Conservation (phyloP, 495 filamentous ascomycete species). For the Baudoinia panamericana region DNA sequence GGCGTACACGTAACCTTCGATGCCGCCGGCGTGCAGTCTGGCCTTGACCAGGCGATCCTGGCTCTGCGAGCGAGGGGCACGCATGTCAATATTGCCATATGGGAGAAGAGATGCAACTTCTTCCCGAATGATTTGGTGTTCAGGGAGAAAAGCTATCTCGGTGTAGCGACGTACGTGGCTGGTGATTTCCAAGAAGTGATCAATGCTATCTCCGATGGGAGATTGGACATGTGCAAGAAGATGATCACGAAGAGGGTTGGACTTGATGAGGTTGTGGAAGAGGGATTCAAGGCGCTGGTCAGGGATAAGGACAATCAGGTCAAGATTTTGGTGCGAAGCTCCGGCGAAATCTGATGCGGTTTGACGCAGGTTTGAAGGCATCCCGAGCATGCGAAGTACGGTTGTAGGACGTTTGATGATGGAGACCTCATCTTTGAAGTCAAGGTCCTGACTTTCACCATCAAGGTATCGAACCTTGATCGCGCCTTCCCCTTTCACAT, state of each 20-base stretch:
- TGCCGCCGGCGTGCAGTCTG: slow-evolving; percentile 42
- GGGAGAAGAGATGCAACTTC: slow-evolving; percentile 41
- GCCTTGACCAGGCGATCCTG: slow-evolving; percentile 37
- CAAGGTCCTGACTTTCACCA: not conserved
- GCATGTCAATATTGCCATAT: slow-evolving; percentile 49
- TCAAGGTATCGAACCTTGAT: not conserved
- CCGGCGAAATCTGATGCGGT: slow-evolving; percentile 13
- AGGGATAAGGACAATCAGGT: slow-evolving; percentile 45
- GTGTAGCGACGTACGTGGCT: slow-evolving; percentile 42
- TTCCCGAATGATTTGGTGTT: slow-evolving; percentile 42
- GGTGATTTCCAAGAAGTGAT: slow-evolving; percentile 44
- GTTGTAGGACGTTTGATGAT: not conserved
- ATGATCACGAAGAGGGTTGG: slow-evolving; percentile 48
- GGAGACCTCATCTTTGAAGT: too few species aligned
- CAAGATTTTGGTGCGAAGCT: slow-evolving; percentile 41
- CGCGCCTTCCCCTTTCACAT: too few species aligned
- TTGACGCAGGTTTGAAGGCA: too few species aligned
- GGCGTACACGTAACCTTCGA: slow-evolving; percentile 47
- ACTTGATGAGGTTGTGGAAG: slow-evolving; percentile 42
- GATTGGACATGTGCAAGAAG: slow-evolving; percentile 35
- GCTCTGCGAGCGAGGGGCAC: slow-evolving; percentile 41
- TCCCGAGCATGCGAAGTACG: not conserved
- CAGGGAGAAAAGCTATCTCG: slow-evolving; percentile 43
- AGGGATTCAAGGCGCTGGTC: slow-evolving; percentile 43
- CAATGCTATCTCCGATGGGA: slow-evolving; percentile 38